A percentile compares a stretch with the other conserved stretches of the same genome.
These are phyloP conservation scores for Ceriops decandra DNA, from an alignment of 345 rosid species.

Conservation along the genomic window DNA sequence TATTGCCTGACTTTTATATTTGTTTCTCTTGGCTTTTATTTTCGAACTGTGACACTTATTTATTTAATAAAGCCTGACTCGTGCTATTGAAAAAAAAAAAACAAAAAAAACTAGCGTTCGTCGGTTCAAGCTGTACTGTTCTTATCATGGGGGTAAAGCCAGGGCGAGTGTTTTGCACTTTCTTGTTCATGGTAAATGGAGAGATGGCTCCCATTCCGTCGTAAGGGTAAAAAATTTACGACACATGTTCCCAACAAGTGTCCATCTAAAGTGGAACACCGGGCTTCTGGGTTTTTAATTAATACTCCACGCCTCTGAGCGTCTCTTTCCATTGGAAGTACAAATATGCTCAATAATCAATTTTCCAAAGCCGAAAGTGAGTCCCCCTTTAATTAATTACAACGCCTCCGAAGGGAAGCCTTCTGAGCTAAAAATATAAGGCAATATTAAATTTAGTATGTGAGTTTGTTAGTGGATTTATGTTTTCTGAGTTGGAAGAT, in stretches of 20 bases:
- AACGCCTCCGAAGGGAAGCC: background rate
- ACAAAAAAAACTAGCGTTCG: too few species aligned
- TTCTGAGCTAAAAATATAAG: background rate
- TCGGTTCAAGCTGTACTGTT: too few species aligned
- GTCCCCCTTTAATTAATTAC: background rate
- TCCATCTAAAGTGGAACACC: conserved; percentile 32
- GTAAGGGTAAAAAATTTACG: conserved; percentile 17
- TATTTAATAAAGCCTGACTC: too few species aligned
- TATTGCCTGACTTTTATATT: too few species aligned
- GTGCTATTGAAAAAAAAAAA: too few species aligned
- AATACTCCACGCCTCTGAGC: conserved; percentile 4
- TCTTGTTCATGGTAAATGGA: background rate
- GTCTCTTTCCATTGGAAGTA: conserved; percentile 9
- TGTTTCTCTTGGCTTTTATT: too few species aligned
- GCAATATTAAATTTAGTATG: too few species aligned
- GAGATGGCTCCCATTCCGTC: background rate
- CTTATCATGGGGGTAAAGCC: too few species aligned
- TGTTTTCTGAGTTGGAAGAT: too few species aligned
- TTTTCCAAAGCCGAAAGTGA: conserved; percentile 17
- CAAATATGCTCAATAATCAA: background rate
- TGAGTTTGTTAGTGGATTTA: too few species aligned
- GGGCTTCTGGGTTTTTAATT: conserved; percentile 10
- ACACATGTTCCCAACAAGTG: conserved; percentile 20
- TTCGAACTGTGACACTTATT: too few species aligned
- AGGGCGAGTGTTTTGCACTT: too few species aligned